A percentile compares a stretch with the other conserved stretches of the same genome.
Conservation (phyloP, 345 rosid species). For the Conringia planisiliqua region DNA sequence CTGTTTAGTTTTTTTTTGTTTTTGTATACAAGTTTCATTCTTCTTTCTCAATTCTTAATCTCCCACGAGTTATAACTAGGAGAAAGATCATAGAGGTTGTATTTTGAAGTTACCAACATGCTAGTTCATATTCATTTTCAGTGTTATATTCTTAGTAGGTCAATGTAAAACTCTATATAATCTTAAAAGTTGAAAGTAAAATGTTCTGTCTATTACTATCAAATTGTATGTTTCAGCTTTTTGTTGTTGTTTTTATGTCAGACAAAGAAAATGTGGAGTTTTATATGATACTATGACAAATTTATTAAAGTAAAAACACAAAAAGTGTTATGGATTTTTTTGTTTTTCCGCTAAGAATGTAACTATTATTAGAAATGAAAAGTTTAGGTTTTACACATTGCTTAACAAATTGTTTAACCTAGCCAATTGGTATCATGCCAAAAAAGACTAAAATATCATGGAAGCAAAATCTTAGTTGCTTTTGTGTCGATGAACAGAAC, state of each 20-base stretch:
- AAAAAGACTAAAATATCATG: no score
- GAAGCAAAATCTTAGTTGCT: no score
- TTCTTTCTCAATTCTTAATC: conserved; percentile 8
- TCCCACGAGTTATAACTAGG: conserved; percentile 18
- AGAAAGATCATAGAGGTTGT: neutral
- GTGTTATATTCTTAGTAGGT: neutral
- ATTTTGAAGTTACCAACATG: neutral
- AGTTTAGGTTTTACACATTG: no score
- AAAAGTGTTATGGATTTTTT: no score
- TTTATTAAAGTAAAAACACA: no score
- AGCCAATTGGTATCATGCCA: no score
- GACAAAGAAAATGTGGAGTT: neutral
- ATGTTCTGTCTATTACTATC: neutral
- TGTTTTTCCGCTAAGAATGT: no score
- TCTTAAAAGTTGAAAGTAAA: neutral
- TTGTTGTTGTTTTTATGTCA: neutral
- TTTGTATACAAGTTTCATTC: neutral
- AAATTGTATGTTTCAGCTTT: neutral
- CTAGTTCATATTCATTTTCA: neutral
- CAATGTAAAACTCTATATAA: neutral
- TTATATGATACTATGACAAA: neutral
- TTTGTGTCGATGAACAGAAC: no score
- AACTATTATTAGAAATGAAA: no score
- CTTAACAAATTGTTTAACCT: no score
- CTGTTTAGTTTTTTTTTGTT: conserved; percentile 22